Evolutionary conservation across 2,329 filamentous ascomycete genomes (phyloP), one percentile per base, ranked within the genome.

Genomic region (Thielaviopsis cerberus): DNA sequence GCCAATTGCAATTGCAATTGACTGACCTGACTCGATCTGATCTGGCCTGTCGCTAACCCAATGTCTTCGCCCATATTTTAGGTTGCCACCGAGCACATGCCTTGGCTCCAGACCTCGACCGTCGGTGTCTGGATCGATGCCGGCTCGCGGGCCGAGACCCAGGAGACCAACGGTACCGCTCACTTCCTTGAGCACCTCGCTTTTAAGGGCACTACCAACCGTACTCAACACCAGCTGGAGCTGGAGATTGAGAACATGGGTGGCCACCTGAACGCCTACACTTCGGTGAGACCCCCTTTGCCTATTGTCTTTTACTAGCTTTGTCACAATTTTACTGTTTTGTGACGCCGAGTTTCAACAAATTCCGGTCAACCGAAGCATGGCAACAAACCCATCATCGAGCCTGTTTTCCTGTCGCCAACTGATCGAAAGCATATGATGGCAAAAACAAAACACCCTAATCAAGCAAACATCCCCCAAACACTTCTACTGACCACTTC

Each of bases 241-340:
- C 84, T 98, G 64, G 92, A 98, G 79, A 97, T 98, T 70, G 92
- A 98, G 81, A 98, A 98, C 78, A 96, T 98, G 88, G 92, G 92
- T 72, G 92, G 88, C 64, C 92, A 98, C 77, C 81, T 98, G 67
- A 98, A 98, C 75, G 92, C 92, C 72, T 98, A 98, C 79, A 98
- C 92, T 68, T 97, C 91, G 78, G 90, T 96, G 83, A 69, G 85
- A 74, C 66, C 67, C 67, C 41, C 48, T 57, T 26, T 41, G 15
- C 55, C 24, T 10, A 30, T n/a, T 37, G 8, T 17, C 22, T 41
- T 24, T 27, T 30, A 2, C 41, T 34, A 23, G 25, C 23, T n/a
- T 23, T 30, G 41, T 15, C n/a, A 25, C 24, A 25, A 23, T 10
- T 26, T 37, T 30, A 11, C 5, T 26, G 57, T 54, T 6, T 51